Conservation (phyloP, 2,329 filamentous ascomycete genomes). For the Colletotrichum tamarilloi region DNA sequence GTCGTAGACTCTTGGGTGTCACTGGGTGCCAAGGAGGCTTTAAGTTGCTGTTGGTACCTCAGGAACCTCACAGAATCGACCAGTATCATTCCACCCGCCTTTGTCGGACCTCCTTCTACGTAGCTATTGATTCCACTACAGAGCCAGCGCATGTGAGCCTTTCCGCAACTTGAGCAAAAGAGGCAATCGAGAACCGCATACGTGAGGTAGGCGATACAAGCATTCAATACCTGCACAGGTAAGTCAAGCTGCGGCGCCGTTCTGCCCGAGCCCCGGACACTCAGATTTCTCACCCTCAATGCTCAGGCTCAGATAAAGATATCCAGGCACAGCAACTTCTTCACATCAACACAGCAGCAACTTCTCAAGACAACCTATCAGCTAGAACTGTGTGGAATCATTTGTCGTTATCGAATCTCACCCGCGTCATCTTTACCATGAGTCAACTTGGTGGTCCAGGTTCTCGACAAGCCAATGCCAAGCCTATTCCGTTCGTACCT, state of each 20-base stretch:
- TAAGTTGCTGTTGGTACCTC: background rate
- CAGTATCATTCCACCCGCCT: background rate
- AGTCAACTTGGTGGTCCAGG: conserved; percentile 79
- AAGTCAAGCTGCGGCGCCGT: background rate
- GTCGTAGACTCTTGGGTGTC: too few relatives aligned
- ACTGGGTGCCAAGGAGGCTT: background rate
- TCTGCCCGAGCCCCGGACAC: background rate
- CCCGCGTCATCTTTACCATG: conserved; percentile 49
- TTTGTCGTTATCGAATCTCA: background rate
- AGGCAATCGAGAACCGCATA: background rate
- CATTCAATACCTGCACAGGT: background rate
- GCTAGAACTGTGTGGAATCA: background rate
- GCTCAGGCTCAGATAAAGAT: background rate
- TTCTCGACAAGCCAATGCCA: conserved; percentile 69
- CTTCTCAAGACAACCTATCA: background rate
- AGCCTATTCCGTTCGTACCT: conserved; percentile 74
- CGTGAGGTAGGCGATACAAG: background rate
- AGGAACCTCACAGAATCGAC: background rate
- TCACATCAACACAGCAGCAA: background rate
- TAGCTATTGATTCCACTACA: background rate
- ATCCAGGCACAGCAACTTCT: background rate
- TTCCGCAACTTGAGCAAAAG: background rate
- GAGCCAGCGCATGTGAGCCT: background rate
- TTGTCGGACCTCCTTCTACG: background rate
- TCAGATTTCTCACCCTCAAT: background rate